phyloP scores from a whole-genome alignment of 495 filamentous ascomycete species.

The Daldinia decipiens region DNA sequence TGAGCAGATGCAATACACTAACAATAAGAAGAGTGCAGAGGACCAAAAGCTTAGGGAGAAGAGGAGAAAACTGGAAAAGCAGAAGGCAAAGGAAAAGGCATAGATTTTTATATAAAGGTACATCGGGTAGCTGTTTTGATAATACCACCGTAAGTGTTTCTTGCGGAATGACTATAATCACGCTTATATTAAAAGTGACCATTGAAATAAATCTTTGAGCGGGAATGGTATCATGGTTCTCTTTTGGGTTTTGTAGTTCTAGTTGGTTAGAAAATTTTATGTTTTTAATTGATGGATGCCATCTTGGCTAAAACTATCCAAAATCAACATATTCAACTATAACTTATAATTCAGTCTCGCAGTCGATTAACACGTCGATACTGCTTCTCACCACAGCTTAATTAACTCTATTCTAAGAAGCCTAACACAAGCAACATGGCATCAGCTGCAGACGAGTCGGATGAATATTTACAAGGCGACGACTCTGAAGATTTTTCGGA shows the following conservation, averaged over 20 bases:
- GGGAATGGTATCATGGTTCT: conserved; percentile 18
- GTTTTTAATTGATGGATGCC: background rate
- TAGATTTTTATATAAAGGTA: conserved; percentile 36
- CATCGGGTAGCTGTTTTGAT: conserved; percentile 37
- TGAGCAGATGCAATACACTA: conserved; percentile 91
- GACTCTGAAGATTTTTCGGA: conserved; percentile 42
- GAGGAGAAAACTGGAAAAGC: conserved; percentile 88
- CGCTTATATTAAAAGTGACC: background rate
- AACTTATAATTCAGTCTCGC: background rate
- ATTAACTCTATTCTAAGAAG: background rate
- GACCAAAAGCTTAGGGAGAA: conserved; percentile 79
- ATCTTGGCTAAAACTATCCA: background rate
- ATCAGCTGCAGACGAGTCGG: conserved; percentile 31
- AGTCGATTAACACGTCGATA: background rate
- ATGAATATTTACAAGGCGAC: conserved; percentile 32
- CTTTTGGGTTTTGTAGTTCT: conserved; percentile 10
- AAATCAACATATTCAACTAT: conserved; percentile 14
- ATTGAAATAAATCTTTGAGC: background rate
- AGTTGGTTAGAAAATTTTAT: conserved; percentile 7
- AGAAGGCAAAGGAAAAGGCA: conserved; percentile 49
- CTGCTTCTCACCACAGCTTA: background rate
- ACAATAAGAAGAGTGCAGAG: conserved; percentile 84
- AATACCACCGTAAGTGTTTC: conserved; percentile 40
- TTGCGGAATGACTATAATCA: background rate
- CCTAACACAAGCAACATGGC: conserved; percentile 28